These are phyloP conservation scores for Chrysoporthe puriensis DNA, from an alignment of 2,329 filamentous ascomycete species.

Conservation along the genomic window DNA sequence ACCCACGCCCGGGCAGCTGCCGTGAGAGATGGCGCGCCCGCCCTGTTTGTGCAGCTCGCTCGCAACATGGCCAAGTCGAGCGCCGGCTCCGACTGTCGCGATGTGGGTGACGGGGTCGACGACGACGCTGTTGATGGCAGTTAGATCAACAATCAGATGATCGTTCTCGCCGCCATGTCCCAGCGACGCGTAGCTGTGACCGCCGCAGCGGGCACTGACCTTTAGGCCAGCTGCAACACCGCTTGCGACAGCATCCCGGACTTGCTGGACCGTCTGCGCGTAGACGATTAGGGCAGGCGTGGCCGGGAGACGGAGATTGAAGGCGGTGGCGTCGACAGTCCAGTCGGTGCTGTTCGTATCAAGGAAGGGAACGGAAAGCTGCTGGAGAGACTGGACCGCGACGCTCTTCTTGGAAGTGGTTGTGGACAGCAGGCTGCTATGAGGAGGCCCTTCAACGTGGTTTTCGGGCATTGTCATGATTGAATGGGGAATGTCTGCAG, in stretches of 20 bases:
- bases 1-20: conserved; percentile 55
- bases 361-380: conserved; percentile 20
- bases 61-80: conserved; percentile 53
- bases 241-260: conserved; percentile 52
- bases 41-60: conserved; percentile 44
- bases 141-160: conserved; percentile 51
- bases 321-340: conserved; percentile 39
- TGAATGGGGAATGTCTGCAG: not conserved
- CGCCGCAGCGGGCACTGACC: conserved; percentile 54
- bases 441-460: not conserved
- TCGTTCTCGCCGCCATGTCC: conserved; percentile 54
- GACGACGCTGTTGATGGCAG: conserved; percentile 47
- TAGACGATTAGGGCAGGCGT: conserved; percentile 50
- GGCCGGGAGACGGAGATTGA: conserved; percentile 39
- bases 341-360: conserved; percentile 35
- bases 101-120: conserved; percentile 45
- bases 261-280: conserved; percentile 46
- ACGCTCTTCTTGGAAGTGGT: not conserved
- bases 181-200: conserved; percentile 55
- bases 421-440: not conserved
- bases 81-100: conserved; percentile 51
- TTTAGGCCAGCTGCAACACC: conserved; percentile 46
- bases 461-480: conserved; percentile 2
- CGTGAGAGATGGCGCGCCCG: conserved; percentile 49
- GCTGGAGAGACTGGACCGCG: conserved; percentile 17